phyloP scores from a whole-genome alignment of 805 yeast genomes.

The Scheffersomyces coipomensis region DNA sequence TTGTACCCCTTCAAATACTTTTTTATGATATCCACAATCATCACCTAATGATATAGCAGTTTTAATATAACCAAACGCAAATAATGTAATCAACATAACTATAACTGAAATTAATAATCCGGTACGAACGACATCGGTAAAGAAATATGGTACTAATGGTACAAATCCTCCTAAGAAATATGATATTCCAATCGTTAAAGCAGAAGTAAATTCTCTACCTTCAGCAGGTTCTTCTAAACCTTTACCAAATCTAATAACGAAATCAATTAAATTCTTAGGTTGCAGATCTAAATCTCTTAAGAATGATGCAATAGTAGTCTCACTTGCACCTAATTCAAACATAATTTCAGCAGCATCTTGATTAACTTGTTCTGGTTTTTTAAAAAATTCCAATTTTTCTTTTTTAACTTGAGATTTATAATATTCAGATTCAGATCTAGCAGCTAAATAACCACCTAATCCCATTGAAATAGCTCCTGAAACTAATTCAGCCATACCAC shows the following conservation, averaged over 20 bases:
- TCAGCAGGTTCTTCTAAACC: constrained; percentile 97
- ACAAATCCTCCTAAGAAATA: constrained; percentile 91
- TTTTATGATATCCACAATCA: constrained; percentile 59
- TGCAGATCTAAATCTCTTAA: constrained; percentile 74
- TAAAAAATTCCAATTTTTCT: constrained; percentile 68
- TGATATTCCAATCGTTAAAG: constrained; percentile 84
- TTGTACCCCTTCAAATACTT: constrained; percentile 77
- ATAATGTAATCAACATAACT: constrained; percentile 82
- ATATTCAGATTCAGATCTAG: constrained; percentile 81
- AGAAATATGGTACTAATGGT: constrained; percentile 89
- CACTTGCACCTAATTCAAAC: constrained; percentile 69
- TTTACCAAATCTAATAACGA: constrained; percentile 81
- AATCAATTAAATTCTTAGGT: constrained; percentile 80
- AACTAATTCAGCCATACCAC: constrained; percentile 96
- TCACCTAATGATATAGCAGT: constrained; percentile 83
- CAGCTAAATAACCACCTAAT: constrained; percentile 93
- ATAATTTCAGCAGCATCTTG: constrained; percentile 81
- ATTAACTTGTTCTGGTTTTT: constrained; percentile 61
- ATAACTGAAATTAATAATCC: constrained; percentile 75
- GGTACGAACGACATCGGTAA: constrained; percentile 67
- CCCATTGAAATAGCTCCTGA: constrained; percentile 99
- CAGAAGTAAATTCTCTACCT: constrained; percentile 84
- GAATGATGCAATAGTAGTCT: constrained; percentile 70
- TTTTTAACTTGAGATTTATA: constrained; percentile 68
- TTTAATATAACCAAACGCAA: constrained; percentile 83